phyloP scores from a whole-genome alignment of 2,329 filamentous ascomycete species.

The Epicoccum sorghinum region DNA sequence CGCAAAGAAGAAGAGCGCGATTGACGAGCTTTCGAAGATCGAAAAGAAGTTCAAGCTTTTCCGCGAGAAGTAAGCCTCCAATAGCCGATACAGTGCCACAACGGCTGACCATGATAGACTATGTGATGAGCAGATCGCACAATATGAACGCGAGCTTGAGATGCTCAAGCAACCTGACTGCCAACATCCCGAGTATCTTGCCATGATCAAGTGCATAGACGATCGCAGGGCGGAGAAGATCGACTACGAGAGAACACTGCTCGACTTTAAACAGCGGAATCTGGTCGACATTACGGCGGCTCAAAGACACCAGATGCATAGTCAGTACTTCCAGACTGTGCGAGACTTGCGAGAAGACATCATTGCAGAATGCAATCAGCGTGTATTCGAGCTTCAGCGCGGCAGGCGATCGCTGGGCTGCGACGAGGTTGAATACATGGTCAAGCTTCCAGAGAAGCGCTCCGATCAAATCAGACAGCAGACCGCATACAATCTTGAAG shows the following conservation, averaged over 20 bases:
- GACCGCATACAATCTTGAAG: slow-evolving; percentile 91
- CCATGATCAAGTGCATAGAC: slow-evolving; percentile 87
- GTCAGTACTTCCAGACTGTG: slow-evolving; percentile 86
- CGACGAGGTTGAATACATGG: slow-evolving; percentile 79
- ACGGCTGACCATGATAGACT: slow-evolving; percentile 61
- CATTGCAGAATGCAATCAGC: slow-evolving; percentile 80
- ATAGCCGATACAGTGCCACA: slow-evolving; percentile 3
- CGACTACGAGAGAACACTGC: slow-evolving; percentile 73
- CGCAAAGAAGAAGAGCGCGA: slow-evolving; percentile 77
- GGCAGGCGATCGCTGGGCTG: slow-evolving; percentile 81
- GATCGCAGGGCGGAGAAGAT: slow-evolving; percentile 81
- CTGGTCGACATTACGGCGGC: slow-evolving; percentile 75
- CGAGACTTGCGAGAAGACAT: slow-evolving; percentile 82
- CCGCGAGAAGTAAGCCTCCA: slow-evolving; percentile 70
- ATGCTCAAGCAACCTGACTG: slow-evolving; percentile 64
- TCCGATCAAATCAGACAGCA: slow-evolving; percentile 83
- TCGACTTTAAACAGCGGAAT: slow-evolving; percentile 74
- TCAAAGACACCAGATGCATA: slow-evolving; percentile 82
- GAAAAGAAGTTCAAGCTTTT: slow-evolving; percentile 90
- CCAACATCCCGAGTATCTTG: slow-evolving; percentile 88
- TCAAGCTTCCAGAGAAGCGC: slow-evolving; percentile 78
- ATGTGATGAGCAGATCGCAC: slow-evolving; percentile 84
- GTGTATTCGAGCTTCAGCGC: slow-evolving; percentile 92
- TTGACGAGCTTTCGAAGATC: slow-evolving; percentile 78
- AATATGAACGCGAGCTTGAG: slow-evolving; percentile 72